Percentiles rank a stretch among this genome's conserved stretches.
phyloP scores from a whole-genome alignment of 495 filamentous ascomycete genomes.

The Aspergillus incahuasiensis region DNA sequence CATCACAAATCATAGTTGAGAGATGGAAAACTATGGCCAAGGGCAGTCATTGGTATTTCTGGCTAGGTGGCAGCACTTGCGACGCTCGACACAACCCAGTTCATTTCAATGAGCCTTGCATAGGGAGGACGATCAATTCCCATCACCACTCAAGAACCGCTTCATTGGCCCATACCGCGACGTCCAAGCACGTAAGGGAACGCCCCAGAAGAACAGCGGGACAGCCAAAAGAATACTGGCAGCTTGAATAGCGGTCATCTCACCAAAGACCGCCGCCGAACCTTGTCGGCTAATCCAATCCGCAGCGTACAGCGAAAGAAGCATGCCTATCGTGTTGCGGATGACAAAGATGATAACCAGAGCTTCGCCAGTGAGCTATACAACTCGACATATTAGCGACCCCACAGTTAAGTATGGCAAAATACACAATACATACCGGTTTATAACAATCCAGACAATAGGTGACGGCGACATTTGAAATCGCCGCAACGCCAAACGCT shows the following conservation, averaged over 20 bases:
- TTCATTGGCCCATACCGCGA: constrained; percentile 28
- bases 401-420: no score
- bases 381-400: background rate
- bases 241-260: constrained; percentile 30
- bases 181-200: constrained; percentile 17
- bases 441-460: constrained; percentile 31
- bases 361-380: constrained; percentile 27
- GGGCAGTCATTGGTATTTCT: no score
- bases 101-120: no score
- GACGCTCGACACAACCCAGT: no score
- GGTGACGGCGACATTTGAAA: constrained; percentile 33
- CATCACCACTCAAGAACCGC: background rate
- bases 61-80: no score
- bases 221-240: constrained; percentile 24
- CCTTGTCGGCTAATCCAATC: constrained; percentile 30
- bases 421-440: constrained; percentile 15
- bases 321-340: constrained; percentile 31
- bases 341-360: constrained; percentile 33
- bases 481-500: constrained; percentile 30
- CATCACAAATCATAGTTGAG: no score
- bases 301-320: constrained; percentile 26
- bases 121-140: background rate
- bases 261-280: constrained; percentile 24
- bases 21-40: no score
- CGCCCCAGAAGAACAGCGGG: constrained; percentile 25